A percentile compares a stretch with the other conserved stretches of the same genome.
These are phyloP conservation scores for Capsella bursapastoris DNA, from an alignment of 345 rosid genomes.

Conservation along the genomic window DNA sequence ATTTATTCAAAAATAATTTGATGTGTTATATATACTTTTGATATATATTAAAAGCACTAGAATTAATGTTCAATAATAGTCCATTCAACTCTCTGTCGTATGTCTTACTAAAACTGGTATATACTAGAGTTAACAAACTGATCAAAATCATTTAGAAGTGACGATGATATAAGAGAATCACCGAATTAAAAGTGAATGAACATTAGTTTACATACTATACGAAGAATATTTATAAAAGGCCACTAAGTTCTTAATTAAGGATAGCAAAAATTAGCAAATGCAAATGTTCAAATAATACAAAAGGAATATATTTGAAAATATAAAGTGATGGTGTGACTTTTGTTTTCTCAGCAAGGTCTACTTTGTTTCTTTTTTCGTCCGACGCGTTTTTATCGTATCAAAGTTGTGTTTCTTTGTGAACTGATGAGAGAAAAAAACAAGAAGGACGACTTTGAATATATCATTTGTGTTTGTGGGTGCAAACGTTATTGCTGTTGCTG, in stretches of 20 bases:
- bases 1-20: too few relatives aligned
- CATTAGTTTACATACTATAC: neutral
- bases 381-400: slow-evolving; percentile 34
- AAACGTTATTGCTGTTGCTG: slow-evolving; percentile 5
- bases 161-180: neutral
- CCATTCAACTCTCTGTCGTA: too few relatives aligned
- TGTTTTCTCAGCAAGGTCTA: slow-evolving; percentile 28
- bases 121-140: neutral
- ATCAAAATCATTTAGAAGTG: neutral
- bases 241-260: neutral
- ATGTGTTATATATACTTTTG: too few relatives aligned
- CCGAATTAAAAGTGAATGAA: neutral
- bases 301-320: neutral
- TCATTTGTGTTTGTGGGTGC: slow-evolving; percentile 10
- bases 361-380: neutral
- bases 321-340: slow-evolving; percentile 28
- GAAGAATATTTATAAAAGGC: neutral
- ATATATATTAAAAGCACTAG: too few relatives aligned
- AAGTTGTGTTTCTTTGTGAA: slow-evolving; percentile 13
- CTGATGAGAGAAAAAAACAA: slow-evolving; percentile 8
- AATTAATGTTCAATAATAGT: too few relatives aligned
- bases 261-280: neutral
- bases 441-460: slow-evolving; percentile 31
- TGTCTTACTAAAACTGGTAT: neutral
- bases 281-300: slow-evolving; percentile 11